phyloP scores from a whole-genome alignment of 208 protist genomes.

The Acanthamoeba lenticulata region DNA sequence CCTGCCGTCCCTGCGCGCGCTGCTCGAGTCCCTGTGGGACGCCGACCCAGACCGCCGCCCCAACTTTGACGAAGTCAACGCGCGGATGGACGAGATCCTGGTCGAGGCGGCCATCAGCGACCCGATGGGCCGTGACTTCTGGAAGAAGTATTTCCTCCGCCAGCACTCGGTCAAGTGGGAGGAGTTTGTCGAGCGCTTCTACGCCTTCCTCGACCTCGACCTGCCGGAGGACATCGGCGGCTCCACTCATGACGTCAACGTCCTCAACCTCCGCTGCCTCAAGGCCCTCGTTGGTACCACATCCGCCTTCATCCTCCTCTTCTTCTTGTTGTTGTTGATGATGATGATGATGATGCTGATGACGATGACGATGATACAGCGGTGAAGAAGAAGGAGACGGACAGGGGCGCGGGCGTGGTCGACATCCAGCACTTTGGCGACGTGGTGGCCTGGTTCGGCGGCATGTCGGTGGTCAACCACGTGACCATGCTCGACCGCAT shows the following conservation, averaged over 20 bases:
- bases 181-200: slow-evolving; percentile 16
- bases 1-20: slow-evolving; percentile 19
- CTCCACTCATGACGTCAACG: background rate
- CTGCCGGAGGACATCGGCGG: background rate
- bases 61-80: slow-evolving; percentile 41
- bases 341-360: background rate
- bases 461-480: background rate
- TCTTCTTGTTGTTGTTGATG: background rate
- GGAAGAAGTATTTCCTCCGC: slow-evolving; percentile 43
- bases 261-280: slow-evolving; percentile 39
- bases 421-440: slow-evolving; percentile 40
- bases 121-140: slow-evolving; percentile 14
- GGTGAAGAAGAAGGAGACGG: background rate
- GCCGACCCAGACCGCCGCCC: background rate
- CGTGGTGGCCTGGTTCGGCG: slow-evolving; percentile 32
- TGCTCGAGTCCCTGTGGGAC: slow-evolving; percentile 71
- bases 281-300: slow-evolving; percentile 12
- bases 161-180: slow-evolving; percentile 48
- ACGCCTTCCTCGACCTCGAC: background rate
- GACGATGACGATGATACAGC: background rate
- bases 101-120: slow-evolving; percentile 42
- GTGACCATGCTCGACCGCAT: background rate
- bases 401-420: background rate
- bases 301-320: background rate
- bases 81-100: slow-evolving; percentile 37